Percentiles rank a stretch among this genome's conserved stretches.
Conservation (phyloP, 768 basidiomycete genomes). For the Russula lepida region DNA sequence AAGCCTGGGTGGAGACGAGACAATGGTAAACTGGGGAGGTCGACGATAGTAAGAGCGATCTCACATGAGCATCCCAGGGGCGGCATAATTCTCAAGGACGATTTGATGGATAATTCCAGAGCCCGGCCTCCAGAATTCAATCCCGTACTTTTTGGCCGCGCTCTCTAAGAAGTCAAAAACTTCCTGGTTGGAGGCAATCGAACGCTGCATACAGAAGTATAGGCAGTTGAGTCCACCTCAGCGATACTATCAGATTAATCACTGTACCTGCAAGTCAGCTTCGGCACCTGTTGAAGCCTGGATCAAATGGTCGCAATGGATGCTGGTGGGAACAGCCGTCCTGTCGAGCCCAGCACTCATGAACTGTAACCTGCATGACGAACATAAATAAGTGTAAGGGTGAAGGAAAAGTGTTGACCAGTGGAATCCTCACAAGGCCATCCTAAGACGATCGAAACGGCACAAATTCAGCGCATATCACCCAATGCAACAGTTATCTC, state of each 20-base stretch:
- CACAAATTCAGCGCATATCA: background rate
- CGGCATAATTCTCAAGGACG: conserved; percentile 95
- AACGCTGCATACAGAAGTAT: conserved; percentile 41
- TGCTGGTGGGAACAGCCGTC: conserved; percentile 82
- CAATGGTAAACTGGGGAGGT: conserved; percentile 11
- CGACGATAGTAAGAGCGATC: conserved; percentile 20
- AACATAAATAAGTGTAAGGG: background rate
- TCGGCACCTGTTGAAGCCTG: conserved; percentile 88
- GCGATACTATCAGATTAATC: background rate
- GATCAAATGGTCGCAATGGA: conserved; percentile 98
- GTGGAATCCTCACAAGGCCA: conserved; percentile 56
- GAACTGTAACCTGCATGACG: conserved; percentile 68
- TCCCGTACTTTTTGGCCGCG: conserved; percentile 83
- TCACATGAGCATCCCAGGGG: conserved; percentile 88
- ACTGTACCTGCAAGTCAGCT: conserved; percentile 65
- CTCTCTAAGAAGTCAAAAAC: conserved; percentile 97
- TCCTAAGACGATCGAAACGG: conserved; percentile 36
- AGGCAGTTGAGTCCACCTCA: background rate
- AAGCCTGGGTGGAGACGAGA: conserved; percentile 47
- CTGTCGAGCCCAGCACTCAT: conserved; percentile 88
- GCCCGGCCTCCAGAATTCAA: conserved; percentile 97
- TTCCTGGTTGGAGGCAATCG: conserved; percentile 84
- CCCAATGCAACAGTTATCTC: conserved; percentile 29
- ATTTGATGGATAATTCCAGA: conserved; percentile 96
- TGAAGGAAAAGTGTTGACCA: conserved; percentile 22